Percentiles rank a stretch among this genome's conserved stretches.
These are phyloP conservation scores for Prosopis cineraria DNA, from an alignment of 306 rosid species.

Conservation along the genomic window DNA sequence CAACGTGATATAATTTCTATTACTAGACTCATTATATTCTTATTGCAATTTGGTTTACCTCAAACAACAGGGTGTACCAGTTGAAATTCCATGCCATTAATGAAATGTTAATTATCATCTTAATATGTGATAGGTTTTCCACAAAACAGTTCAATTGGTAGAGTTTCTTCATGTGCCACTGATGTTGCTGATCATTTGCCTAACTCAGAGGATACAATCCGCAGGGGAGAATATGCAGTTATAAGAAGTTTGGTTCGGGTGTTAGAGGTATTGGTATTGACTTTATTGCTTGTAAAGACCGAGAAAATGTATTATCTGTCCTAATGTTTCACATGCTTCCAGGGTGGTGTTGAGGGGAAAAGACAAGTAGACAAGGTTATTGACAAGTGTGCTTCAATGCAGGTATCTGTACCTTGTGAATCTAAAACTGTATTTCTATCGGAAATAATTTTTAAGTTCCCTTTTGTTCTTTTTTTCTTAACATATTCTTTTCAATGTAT, in stretches of 20 bases:
- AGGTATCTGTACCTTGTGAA: constrained; percentile 50
- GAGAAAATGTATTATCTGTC: constrained; percentile 11
- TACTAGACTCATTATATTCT: background rate
- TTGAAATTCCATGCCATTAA: constrained; percentile 12
- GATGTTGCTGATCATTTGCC: constrained; percentile 61
- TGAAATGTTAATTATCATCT: constrained; percentile 23
- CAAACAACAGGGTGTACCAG: background rate
- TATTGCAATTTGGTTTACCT: background rate
- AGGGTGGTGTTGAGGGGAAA: constrained; percentile 96
- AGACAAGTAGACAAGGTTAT: constrained; percentile 93
- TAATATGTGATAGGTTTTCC: constrained; percentile 64
- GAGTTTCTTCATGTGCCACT: constrained; percentile 53
- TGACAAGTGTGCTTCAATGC: constrained; percentile 91
- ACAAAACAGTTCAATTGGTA: constrained; percentile 76
- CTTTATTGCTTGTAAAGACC: constrained; percentile 23
- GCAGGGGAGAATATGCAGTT: constrained; percentile 86
- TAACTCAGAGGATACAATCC: constrained; percentile 82
- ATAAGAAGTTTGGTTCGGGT: constrained; percentile 88
- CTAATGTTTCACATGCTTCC: constrained; percentile 34
- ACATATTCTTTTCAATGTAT: constrained; percentile 26
- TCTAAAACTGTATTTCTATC: constrained; percentile 16
- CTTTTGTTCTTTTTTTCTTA: constrained; percentile 11
- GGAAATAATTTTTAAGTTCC: constrained; percentile 4
- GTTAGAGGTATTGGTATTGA: constrained; percentile 64
- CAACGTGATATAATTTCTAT: background rate